Evolutionary conservation across 306 rosid genomes (phyloP), one percentile per base, ranked within the genome.

Genomic region (Cicer arietinum): DNA sequence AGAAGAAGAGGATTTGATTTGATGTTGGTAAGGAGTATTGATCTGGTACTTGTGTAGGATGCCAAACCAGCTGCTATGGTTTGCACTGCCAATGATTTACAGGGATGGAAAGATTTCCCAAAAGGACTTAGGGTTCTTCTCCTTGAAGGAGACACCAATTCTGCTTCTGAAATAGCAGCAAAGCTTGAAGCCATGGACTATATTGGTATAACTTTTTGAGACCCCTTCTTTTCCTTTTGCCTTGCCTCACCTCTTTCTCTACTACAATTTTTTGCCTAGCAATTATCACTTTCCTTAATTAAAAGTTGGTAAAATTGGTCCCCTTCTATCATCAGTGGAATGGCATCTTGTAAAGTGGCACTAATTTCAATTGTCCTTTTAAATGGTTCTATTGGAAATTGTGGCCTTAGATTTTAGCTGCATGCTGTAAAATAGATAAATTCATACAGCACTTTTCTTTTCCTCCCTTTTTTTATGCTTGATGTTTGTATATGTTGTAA

Each of bases 1-100:
- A 84, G 88, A 78, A 67, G n/a, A 80, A 30, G 2, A 59, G 65
- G 10, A 30, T 30, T 58, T 58, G 48, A 43, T 81, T 79, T 54
- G 71, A 77, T 78, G 85, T 44, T 83, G 77, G 59, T 73, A 22
- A 75, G 73, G 51, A 56, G 79, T 46, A 39, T 71, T 67, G 86
- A 79, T 84, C 77, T 75, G 79, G 66, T 30, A 30, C 74, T 73
- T 65, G 22, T 42, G 58, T 61, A 92, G 79, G 91, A 92, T 95
- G 99, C 98, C 88, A 90, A 84, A 85, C 93, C 92, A 95, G 97
- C 98, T 88, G 97, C 98, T 88, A 95, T 95, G 99, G 98, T 95
- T 92, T 95, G 92, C 88, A 89, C 92, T 79, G 91, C 96, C 69
- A 89, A 84, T 86, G 98, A 92, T 88, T 84, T 95, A 83, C 97